These are phyloP conservation scores for Aureobasidium melanogenum DNA, from an alignment of 2,329 filamentous ascomycete genomes.

Conservation along the genomic window DNA sequence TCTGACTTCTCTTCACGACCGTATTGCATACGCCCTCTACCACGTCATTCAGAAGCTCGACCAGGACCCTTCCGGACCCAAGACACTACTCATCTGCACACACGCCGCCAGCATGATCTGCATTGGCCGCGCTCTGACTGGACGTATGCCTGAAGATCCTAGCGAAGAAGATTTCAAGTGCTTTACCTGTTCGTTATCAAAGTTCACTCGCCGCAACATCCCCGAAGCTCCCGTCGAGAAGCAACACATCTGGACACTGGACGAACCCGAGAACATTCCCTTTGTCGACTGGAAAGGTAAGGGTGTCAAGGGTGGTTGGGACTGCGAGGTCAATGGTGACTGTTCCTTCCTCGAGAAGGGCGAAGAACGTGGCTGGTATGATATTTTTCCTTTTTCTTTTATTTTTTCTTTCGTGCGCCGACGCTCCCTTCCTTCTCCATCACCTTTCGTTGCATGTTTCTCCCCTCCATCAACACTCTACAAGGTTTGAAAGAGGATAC, in stretches of 20 bases:
- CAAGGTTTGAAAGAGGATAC: slow-evolving; percentile 10
- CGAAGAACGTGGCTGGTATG: slow-evolving; percentile 81
- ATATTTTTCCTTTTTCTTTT: slow-evolving; percentile 20
- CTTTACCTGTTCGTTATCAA: slow-evolving; percentile 73
- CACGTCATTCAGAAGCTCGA: slow-evolving; percentile 67
- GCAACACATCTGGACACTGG: slow-evolving; percentile 21
- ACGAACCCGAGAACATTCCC: slow-evolving; percentile 29
- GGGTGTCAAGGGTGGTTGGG: slow-evolving; percentile 70
- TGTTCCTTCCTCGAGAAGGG: slow-evolving; percentile 73
- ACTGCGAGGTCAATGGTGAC: slow-evolving; percentile 70
- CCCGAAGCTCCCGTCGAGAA: slow-evolving; percentile 9
- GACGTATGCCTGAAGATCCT: slow-evolving; percentile 60
- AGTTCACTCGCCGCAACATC: slow-evolving; percentile 45
- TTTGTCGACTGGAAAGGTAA: slow-evolving; percentile 48
- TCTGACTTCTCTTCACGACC: slow-evolving; percentile 69
- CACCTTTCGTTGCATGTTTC: background rate
- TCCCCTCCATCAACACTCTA: background rate
- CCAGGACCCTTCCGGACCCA: slow-evolving; percentile 50
- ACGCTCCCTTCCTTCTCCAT: background rate
- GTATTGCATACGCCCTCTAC: slow-evolving; percentile 61
- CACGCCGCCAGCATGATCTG: slow-evolving; percentile 88
- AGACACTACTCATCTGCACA: slow-evolving; percentile 69
- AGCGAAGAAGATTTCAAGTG: slow-evolving; percentile 73
- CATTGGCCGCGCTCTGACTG: slow-evolving; percentile 73
- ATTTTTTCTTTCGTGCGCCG: slow-evolving; percentile 8